Percentiles rank a stretch among this genome's conserved stretches.
These are phyloP conservation scores for Candida loeiensis DNA, from an alignment of 805 yeast species.

Conservation along the genomic window DNA sequence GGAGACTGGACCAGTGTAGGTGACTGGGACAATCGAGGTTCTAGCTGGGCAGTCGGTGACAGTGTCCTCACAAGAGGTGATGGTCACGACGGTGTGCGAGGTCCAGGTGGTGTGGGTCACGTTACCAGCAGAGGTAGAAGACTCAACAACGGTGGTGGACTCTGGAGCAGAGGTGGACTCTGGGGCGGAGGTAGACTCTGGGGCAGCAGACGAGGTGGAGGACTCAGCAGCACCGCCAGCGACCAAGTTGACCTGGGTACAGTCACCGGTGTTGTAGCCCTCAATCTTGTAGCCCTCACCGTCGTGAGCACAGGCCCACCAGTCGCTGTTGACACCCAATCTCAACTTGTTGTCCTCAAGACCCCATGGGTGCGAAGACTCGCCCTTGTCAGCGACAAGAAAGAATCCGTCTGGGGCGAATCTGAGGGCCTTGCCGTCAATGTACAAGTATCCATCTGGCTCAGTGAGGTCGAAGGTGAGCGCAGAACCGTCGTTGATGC, in stretches of 20 bases:
- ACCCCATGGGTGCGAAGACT: slow-evolving; percentile 28
- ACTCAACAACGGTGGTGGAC: slow-evolving; percentile 1
- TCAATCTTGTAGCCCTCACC: slow-evolving; percentile 15
- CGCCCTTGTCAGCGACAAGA: slow-evolving; percentile 12
- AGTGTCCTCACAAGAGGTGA: slow-evolving; percentile 25
- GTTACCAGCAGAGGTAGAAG: slow-evolving; percentile 3
- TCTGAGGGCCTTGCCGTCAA: slow-evolving; percentile 19
- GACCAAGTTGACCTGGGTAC: slow-evolving; percentile 20
- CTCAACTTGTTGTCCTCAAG: slow-evolving; percentile 25
- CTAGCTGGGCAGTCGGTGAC: slow-evolving; percentile 24
- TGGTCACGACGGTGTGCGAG: slow-evolving; percentile 22
- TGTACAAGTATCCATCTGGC: slow-evolving; percentile 27
- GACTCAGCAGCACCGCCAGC: slow-evolving; percentile 13
- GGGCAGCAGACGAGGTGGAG: slow-evolving; percentile 5
- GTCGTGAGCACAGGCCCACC: slow-evolving; percentile 23
- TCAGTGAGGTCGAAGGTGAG: slow-evolving; percentile 24
- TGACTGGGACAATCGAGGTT: slow-evolving; percentile 12
- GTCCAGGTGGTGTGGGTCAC: slow-evolving; percentile 8
- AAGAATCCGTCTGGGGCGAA: slow-evolving; percentile 15
- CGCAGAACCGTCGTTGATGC: slow-evolving; percentile 13
- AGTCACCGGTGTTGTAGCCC: slow-evolving; percentile 11
- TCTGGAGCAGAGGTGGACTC: slow-evolving; percentile 7
- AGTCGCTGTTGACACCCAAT: slow-evolving; percentile 14
- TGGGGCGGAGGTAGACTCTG: slow-evolving; percentile 3
- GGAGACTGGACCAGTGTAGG: slow-evolving; percentile 10